phyloP scores from a whole-genome alignment of 345 rosid species.

The Acer yangbiense region DNA sequence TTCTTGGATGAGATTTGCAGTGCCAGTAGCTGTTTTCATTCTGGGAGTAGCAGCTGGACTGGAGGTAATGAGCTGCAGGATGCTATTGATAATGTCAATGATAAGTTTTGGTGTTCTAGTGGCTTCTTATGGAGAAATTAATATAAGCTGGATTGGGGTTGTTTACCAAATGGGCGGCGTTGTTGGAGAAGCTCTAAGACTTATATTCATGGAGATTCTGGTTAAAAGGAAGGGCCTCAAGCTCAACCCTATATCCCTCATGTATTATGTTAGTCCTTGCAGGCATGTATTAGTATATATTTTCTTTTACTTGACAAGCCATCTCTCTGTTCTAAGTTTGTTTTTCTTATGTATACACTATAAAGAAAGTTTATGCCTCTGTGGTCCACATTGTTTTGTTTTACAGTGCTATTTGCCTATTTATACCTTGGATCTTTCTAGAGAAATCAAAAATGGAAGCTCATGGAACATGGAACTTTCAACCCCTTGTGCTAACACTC shows the following conservation, averaged over 20 bases:
- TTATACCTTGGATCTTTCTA: conserved; percentile 92
- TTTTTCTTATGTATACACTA: neutral
- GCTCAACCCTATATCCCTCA: conserved; percentile 82
- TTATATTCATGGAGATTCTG: conserved; percentile 91
- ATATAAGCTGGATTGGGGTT: conserved; percentile 95
- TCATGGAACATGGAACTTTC: conserved; percentile 72
- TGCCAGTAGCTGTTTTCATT: conserved; percentile 96
- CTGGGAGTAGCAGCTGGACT: conserved; percentile 97
- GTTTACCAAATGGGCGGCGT: conserved; percentile 99
- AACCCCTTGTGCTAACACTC: conserved; percentile 63
- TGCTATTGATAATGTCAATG: conserved; percentile 92
- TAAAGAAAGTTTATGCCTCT: neutral
- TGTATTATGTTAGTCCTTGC: conserved; percentile 99
- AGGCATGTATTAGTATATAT: conserved; percentile 51
- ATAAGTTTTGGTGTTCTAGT: conserved; percentile 96
- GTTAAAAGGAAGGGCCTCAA: conserved; percentile 96
- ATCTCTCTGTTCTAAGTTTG: conserved; percentile 7
- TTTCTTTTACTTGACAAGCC: conserved; percentile 3
- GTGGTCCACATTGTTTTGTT: conserved; percentile 16
- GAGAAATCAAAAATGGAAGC: conserved; percentile 92
- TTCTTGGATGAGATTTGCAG: conserved; percentile 55
- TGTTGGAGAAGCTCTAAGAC: conserved; percentile 88
- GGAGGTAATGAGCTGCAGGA: conserved; percentile 90
- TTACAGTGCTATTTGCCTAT: conserved; percentile 83
- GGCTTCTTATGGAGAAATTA: conserved; percentile 92